Conservation (phyloP, 352 stramenopile genomes). For the Phytophthora citrophthora region DNA sequence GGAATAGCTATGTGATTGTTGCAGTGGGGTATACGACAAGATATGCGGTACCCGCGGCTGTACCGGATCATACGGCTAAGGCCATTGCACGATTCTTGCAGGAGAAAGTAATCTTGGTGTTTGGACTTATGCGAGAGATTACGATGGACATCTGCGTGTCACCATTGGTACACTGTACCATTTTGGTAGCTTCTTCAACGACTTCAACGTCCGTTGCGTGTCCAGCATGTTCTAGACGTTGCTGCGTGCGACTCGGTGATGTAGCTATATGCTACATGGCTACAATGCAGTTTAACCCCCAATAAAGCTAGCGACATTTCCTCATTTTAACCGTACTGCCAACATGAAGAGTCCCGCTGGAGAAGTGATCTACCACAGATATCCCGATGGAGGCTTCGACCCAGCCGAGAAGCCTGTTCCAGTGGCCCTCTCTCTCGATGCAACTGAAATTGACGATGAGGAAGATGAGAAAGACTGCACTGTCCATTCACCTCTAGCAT, state of each 20-base stretch:
- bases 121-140: too few species aligned
- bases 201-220: conserved; percentile 15
- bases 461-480: conserved; percentile 13
- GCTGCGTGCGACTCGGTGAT: conserved; percentile 19
- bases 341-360: conserved; percentile 28
- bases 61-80: too few species aligned
- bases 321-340: conserved; percentile 10
- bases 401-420: conserved; percentile 27
- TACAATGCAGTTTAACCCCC: neutral
- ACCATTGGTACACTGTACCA: conserved; percentile 7
- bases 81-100: too few species aligned
- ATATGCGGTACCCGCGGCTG: too few species aligned
- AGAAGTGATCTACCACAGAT: conserved; percentile 41
- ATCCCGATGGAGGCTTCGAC: conserved; percentile 28
- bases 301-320: neutral
- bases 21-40: too few species aligned
- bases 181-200: neutral
- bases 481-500: neutral
- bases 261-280: conserved; percentile 1
- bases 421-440: conserved; percentile 18
- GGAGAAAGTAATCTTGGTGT: too few species aligned
- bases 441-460: neutral
- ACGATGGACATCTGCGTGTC: neutral
- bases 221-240: conserved; percentile 8
- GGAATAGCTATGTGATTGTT: too few species aligned